A percentile compares a stretch with the other conserved stretches of the same genome.
Conservation (phyloP, 1,284 basidiomycete species). For the Sphaerobolus stellatus region DNA sequence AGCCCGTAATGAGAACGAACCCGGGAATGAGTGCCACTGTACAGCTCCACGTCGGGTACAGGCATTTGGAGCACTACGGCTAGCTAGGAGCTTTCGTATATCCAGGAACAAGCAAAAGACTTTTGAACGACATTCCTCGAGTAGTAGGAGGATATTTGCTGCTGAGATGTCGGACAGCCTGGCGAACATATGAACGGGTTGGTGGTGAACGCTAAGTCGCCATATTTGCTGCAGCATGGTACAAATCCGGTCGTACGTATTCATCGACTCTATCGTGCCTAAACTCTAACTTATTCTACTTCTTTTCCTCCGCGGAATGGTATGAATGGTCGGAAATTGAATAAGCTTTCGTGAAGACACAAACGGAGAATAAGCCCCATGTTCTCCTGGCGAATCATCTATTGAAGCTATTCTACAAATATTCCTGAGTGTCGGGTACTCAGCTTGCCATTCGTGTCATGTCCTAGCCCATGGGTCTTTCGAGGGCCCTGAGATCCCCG, state of each 20-base stretch:
- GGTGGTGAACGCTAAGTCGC: constrained; percentile 39
- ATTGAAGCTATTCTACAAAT: constrained; percentile 21
- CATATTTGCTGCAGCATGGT: constrained; percentile 45
- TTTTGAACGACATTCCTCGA: too few species aligned
- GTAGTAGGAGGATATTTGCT: too few species aligned
- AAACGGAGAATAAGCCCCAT: constrained; percentile 34
- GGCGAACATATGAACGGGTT: too few species aligned
- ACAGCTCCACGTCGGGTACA: too few species aligned
- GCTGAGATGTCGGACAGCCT: too few species aligned
- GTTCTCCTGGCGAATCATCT: background rate
- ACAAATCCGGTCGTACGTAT: constrained; percentile 38
- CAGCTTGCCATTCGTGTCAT: constrained; percentile 34
- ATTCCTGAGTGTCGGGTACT: constrained; percentile 46
- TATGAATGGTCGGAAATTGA: constrained; percentile 43
- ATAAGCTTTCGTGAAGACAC: constrained; percentile 41
- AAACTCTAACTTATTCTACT: constrained; percentile 3
- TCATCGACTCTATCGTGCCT: background rate
- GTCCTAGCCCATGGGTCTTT: constrained; percentile 37
- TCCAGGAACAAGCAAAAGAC: too few species aligned
- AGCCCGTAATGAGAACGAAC: too few species aligned
- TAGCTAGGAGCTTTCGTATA: too few species aligned
- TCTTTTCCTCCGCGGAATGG: constrained; percentile 40
- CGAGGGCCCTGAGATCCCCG: constrained; percentile 39
- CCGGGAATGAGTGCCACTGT: too few species aligned
- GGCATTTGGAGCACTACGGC: too few species aligned